Evolutionary conservation across 1,284 basidiomycete genomes (phyloP).

Genomic region (Apiotrichum sp.): DNA sequence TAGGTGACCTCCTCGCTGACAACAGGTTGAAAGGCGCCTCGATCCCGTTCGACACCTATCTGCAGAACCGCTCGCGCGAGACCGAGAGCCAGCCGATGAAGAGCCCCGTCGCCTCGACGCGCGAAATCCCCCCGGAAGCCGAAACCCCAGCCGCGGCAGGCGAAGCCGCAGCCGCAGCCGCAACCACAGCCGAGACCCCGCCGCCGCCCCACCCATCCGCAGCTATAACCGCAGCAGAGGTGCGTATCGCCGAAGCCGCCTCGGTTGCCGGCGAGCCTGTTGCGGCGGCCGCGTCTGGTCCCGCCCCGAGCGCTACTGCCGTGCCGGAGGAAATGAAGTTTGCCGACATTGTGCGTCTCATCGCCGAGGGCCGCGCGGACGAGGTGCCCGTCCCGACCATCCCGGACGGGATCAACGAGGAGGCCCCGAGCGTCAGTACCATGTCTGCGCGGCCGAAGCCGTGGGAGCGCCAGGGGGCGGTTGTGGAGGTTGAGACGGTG

Average conservation of each 20-base stretch:
- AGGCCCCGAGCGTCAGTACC: slow-evolving; percentile 7
- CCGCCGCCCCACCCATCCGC: neutral
- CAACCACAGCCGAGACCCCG: neutral
- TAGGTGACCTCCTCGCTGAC: neutral
- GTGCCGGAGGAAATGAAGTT: slow-evolving; percentile 9
- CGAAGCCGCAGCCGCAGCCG: neutral
- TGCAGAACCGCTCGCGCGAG: slow-evolving; percentile 7
- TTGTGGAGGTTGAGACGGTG: neutral
- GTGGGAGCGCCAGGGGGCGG: slow-evolving; percentile 13
- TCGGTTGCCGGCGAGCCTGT: slow-evolving; percentile 7
- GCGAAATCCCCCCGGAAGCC: neutral
- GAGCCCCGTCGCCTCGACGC: neutral
- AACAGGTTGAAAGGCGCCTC: neutral
- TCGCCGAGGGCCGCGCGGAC: slow-evolving; percentile 29
- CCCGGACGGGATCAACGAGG: slow-evolving; percentile 31
- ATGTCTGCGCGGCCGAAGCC: slow-evolving; percentile 17
- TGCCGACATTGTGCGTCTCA: slow-evolving; percentile 21
- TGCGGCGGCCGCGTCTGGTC: neutral
- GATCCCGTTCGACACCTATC: slow-evolving; percentile 16
- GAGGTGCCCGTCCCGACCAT: slow-evolving; percentile 27
- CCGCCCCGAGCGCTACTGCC: neutral
- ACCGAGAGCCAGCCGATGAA: slow-evolving; percentile 15
- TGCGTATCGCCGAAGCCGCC: slow-evolving; percentile 3
- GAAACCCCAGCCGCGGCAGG: neutral
- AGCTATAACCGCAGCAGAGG: neutral